Percentiles rank a stretch among this genome's conserved stretches.
These are phyloP conservation scores for Xylariaceae sp. DNA, from an alignment of 2,329 filamentous ascomycete species.

Conservation along the genomic window DNA sequence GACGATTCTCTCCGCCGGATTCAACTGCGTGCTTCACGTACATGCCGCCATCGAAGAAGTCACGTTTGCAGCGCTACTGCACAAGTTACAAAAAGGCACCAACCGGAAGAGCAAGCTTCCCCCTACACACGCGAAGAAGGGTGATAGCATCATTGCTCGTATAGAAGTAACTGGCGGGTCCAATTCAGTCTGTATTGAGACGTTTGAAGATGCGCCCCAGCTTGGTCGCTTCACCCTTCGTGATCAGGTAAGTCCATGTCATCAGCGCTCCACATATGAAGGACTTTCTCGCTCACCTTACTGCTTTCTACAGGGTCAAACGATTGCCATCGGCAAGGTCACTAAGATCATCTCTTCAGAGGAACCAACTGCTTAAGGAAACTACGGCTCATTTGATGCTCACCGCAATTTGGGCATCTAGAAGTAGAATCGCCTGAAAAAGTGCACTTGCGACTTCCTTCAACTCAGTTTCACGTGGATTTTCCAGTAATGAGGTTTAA, in stretches of 20 bases:
- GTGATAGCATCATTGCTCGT: constrained; percentile 82
- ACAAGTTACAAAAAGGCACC: constrained; percentile 94
- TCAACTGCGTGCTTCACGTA: constrained; percentile 96
- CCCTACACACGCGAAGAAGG: constrained; percentile 81
- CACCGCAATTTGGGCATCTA: not conserved
- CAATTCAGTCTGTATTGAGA: constrained; percentile 84
- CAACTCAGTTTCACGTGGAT: too few species aligned
- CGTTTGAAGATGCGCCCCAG: constrained; percentile 93
- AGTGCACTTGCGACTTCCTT: too few species aligned
- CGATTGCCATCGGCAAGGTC: constrained; percentile 98
- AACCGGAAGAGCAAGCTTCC: constrained; percentile 87
- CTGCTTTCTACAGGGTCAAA: constrained; percentile 68
- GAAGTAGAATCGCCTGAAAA: too few species aligned
- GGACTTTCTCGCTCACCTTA: constrained; percentile 26
- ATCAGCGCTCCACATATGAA: constrained; percentile 9
- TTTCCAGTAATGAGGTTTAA: too few species aligned
- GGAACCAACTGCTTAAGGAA: constrained; percentile 20
- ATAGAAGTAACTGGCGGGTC: constrained; percentile 80
- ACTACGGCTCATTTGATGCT: not conserved
- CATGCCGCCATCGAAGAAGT: constrained; percentile 98
- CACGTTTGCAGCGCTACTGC: constrained; percentile 78
- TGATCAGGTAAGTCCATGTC: constrained; percentile 61
- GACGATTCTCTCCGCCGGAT: constrained; percentile 87
- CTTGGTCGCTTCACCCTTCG: constrained; percentile 84
- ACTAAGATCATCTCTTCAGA: constrained; percentile 65